Evolutionary conservation across 106 monocot species (phyloP).

Genomic region (Apostasia ramifera): DNA sequence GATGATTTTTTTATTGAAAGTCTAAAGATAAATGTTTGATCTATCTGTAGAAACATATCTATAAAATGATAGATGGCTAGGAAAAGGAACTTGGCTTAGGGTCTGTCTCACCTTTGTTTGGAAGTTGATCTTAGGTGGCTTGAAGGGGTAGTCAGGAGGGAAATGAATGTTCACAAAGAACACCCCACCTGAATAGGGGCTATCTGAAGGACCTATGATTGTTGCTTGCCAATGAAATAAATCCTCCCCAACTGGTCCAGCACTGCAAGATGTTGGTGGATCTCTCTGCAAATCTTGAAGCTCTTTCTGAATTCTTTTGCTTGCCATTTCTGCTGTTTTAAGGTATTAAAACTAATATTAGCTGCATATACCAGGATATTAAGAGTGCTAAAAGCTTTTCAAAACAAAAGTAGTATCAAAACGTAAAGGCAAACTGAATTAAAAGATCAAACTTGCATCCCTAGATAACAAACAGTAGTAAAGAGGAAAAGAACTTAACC

Average conservation of each 20-base stretch:
- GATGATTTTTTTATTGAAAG: no score
- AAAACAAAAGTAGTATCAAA: no score
- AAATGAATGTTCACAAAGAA: not conserved
- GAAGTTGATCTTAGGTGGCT: constrained; percentile 7
- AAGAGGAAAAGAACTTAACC: no score
- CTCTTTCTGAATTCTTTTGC: constrained; percentile 8
- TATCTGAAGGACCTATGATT: constrained; percentile 1
- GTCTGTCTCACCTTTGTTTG: constrained; percentile 2
- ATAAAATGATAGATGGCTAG: not conserved
- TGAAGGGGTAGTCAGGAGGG: not conserved
- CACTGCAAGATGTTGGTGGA: constrained; percentile 3
- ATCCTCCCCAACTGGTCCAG: constrained; percentile 5
- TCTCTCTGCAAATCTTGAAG: constrained; percentile 7
- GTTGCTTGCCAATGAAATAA: constrained; percentile 6
- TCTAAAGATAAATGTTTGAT: no score
- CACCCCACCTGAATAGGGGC: constrained; percentile 2
- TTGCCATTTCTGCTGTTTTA: not conserved
- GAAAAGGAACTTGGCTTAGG: no score
- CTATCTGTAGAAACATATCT: no score
- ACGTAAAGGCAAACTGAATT: no score
- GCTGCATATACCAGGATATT: no score
- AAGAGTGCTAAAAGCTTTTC: no score
- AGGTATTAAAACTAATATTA: no score
- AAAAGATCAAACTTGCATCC: no score
- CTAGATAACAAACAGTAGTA: no score